Base-by-base conservation (phyloP, 2,329 filamentous ascomycete species). In the Phoma sp. region DNA sequence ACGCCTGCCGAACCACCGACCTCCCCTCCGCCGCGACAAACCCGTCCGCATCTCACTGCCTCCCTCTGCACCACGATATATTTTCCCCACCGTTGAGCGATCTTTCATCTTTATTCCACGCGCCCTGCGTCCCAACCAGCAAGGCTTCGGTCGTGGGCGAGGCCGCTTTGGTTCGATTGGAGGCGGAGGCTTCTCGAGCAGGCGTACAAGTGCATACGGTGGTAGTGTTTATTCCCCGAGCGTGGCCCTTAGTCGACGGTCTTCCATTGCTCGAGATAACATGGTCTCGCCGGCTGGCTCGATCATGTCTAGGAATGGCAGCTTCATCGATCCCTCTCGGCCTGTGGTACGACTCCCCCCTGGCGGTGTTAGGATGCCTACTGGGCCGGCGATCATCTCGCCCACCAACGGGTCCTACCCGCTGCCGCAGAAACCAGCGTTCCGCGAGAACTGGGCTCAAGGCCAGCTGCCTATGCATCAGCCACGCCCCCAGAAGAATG, bases 91-190 rank as follows among this genome's bases (percentile, higher is more conserved):
- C 2, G 82, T 85, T 39, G 93, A 97, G 67, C 84, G 95, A 61
- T 98, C 95, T 0, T 99, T 99, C 75, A 96, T 97, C 67, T 99
- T 99, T 77, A 99, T 99, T 56, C 95, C 95, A 11, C 85, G 95
- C 62, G 93, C 93, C 10, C 84, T 97, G 79, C 87, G 95, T 63
- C 95, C 95, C 12, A 97, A 96, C 72, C 92, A 96, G 73, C 91
- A 96, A 78, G 85, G 87, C 25, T 85, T 88, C 62, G 82, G 81
- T 36, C 81, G 85, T 49, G 83, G 83, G 46, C 83, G 90, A 49
- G 90, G 89, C 56, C 89, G 91, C 30, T 89, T 91, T 53, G 86
- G 86, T 14, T 84, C 90, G 1, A 78, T 78, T 50, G 76, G 88
- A 81, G 61, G 66, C 15, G 72, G 91, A 80, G 74, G 91, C 80